Evolutionary conservation across 202 grass and related monocot genomes (phyloP).

Genomic region (Panicum virgatum): DNA sequence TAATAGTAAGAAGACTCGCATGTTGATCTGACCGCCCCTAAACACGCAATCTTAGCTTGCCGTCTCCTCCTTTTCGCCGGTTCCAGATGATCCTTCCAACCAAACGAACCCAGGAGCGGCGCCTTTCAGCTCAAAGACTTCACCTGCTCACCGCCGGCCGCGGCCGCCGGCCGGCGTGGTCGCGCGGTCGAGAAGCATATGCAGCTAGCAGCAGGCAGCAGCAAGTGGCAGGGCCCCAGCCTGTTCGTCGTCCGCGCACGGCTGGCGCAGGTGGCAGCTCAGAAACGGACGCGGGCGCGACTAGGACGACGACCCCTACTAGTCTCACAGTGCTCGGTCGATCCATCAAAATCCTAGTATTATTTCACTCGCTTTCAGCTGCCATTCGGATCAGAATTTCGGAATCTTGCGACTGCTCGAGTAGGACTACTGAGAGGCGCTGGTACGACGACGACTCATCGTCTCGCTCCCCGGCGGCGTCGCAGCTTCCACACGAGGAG

Average conservation of each 20-base stretch:
- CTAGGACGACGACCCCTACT: not conserved
- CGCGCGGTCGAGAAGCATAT: too few relatives aligned
- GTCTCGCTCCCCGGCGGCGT: not conserved
- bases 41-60: too few relatives aligned
- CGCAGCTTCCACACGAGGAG: not conserved
- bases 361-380: not conserved
- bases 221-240: too few relatives aligned
- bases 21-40: not conserved
- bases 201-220: too few relatives aligned
- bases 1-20: too few relatives aligned
- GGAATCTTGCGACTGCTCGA: not conserved
- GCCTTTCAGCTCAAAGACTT: too few relatives aligned
- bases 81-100: too few relatives aligned
- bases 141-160: not conserved
- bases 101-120: too few relatives aligned
- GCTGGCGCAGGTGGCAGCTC: not conserved
- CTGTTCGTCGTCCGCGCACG: not conserved
- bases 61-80: not conserved
- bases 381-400: not conserved
- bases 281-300: not conserved
- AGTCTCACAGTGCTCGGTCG: not conserved
- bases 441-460: too few relatives aligned
- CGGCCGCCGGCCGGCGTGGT: too few relatives aligned
- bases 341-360: not conserved
- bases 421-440: too few relatives aligned